phyloP scores from a whole-genome alignment of 345 rosid genomes.

The Ailanthus altissimus region DNA sequence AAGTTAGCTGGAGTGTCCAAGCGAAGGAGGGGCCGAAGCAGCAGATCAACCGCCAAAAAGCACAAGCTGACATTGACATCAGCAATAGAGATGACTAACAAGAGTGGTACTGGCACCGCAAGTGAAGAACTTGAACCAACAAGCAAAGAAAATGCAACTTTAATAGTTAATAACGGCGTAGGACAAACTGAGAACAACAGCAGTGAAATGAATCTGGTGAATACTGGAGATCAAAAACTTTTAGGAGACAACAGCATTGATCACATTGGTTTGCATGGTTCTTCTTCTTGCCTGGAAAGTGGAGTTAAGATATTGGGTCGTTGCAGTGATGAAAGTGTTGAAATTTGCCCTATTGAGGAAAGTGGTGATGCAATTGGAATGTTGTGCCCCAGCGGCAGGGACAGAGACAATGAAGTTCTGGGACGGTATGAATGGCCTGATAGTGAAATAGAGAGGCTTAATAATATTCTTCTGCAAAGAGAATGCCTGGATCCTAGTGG shows the following conservation, averaged over 20 bases:
- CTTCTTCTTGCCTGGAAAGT: background rate
- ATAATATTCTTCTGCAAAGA: background rate
- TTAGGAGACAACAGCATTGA: background rate
- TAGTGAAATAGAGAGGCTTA: constrained; percentile 59
- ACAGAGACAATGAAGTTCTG: constrained; percentile 31
- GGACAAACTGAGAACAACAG: background rate
- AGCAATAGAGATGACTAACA: constrained; percentile 16
- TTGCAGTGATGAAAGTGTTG: background rate
- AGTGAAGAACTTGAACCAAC: background rate
- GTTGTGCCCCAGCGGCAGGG: background rate
- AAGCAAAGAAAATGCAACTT: background rate
- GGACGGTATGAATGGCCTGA: constrained; percentile 78
- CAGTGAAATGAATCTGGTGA: background rate
- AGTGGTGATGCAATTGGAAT: constrained; percentile 7
- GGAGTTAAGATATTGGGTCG: background rate
- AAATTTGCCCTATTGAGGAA: background rate
- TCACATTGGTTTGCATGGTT: background rate
- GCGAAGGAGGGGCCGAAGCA: constrained; percentile 30
- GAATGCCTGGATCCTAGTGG: too few relatives aligned
- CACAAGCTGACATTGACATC: constrained; percentile 38
- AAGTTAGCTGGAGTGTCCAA: constrained; percentile 22
- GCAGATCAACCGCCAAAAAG: constrained; percentile 47
- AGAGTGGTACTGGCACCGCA: constrained; percentile 11
- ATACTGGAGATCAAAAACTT: background rate
- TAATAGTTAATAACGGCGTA: background rate